These are phyloP conservation scores for Paramyrothecium sp. DNA, from an alignment of 2,329 filamentous ascomycete genomes.

Conservation along the genomic window DNA sequence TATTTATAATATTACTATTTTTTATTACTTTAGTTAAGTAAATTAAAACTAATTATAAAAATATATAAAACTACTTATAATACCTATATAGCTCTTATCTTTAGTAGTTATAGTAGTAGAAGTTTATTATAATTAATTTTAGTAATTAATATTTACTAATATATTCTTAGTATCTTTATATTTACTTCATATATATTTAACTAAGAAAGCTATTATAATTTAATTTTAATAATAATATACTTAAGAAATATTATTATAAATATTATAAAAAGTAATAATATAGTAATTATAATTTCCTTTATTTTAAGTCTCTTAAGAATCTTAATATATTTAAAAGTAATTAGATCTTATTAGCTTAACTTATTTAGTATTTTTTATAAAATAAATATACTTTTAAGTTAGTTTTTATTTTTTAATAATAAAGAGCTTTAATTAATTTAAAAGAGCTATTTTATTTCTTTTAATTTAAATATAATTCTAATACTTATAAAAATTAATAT, in stretches of 20 bases:
- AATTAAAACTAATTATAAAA: background rate
- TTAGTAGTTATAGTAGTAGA: background rate
- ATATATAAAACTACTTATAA: background rate
- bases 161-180: background rate
- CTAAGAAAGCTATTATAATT: background rate
- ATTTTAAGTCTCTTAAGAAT: background rate
- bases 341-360: background rate
- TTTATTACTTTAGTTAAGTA: too few relatives aligned
- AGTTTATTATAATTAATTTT: too few relatives aligned
- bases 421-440: background rate
- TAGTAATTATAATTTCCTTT: background rate
- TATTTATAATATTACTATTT: background rate
- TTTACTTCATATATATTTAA: background rate
- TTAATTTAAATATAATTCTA: background rate
- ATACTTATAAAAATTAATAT: background rate
- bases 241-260: background rate
- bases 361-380: background rate
- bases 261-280: background rate
- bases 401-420: background rate
- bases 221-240: background rate
- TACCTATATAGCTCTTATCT: background rate
- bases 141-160: background rate
- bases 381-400: background rate
- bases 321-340: background rate
- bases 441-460: background rate